Percentiles rank a stretch among this genome's conserved stretches.
Evolutionary conservation across 768 basidiomycete genomes (phyloP).

Genomic region (Clathrus columnatus): DNA sequence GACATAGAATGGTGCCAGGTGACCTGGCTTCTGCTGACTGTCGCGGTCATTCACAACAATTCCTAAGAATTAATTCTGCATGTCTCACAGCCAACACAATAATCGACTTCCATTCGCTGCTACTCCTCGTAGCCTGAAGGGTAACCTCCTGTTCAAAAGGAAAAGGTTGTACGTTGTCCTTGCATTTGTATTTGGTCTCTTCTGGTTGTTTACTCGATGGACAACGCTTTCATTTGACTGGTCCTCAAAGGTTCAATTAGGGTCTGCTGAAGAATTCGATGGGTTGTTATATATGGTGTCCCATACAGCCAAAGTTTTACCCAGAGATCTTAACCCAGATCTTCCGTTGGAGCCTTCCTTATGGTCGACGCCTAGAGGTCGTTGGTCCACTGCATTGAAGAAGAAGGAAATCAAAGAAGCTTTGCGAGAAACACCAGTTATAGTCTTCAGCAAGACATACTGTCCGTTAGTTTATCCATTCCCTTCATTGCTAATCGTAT

Average conservation of each 20-base stretch:
- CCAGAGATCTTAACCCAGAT: conserved; percentile 32
- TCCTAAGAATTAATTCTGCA: too few relatives aligned
- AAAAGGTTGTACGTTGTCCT: not conserved
- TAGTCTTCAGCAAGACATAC: conserved; percentile 82
- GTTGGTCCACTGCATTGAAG: conserved; percentile 32
- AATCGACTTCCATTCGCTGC: too few relatives aligned
- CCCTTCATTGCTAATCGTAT: not conserved
- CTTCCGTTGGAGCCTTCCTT: conserved; percentile 41
- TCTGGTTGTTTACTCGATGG: not conserved
- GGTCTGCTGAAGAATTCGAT: conserved; percentile 6
- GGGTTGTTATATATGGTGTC: conserved; percentile 13
- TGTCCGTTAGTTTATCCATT: conserved; percentile 52
- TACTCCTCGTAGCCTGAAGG: not conserved
- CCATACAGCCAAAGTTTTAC: conserved; percentile 8
- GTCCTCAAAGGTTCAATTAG: not conserved
- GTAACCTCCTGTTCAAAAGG: not conserved
- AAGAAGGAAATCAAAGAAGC: conserved; percentile 32
- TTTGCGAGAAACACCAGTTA: conserved; percentile 46
- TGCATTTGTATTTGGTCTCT: not conserved
- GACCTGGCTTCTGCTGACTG: too few relatives aligned
- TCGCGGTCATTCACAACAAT: too few relatives aligned
- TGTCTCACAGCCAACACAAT: too few relatives aligned
- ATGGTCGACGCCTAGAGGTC: conserved; percentile 40
- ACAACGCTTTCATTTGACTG: not conserved
- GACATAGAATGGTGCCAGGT: not conserved